Conservation (phyloP, 2,329 filamentous ascomycete genomes). For the Penicillium italicum region DNA sequence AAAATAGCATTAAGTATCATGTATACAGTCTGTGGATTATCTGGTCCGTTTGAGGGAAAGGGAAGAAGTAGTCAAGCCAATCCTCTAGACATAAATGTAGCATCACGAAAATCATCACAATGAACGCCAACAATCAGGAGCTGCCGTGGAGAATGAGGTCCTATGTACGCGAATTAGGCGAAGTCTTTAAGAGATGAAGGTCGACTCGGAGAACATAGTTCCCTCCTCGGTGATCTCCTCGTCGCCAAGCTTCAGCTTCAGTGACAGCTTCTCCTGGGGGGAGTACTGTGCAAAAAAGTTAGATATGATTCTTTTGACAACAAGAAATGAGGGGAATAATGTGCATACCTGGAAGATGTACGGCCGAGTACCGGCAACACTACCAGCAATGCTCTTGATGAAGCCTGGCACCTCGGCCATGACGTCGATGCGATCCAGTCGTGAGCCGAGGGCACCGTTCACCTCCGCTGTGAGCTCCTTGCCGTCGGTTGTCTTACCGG, state of each 20-base stretch:
- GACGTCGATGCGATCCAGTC: conserved; percentile 81
- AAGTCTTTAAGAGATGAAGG: conserved; percentile 74
- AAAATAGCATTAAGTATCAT: conserved; percentile 32
- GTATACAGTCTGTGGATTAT: conserved; percentile 28
- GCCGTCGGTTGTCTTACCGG: conserved; percentile 71
- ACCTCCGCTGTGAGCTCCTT: conserved; percentile 67
- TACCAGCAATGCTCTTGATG: conserved; percentile 88
- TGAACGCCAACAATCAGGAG: conserved; percentile 26
- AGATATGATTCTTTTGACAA: neutral
- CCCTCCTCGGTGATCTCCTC: conserved; percentile 76
- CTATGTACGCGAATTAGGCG: conserved; percentile 27
- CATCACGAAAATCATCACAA: conserved; percentile 24
- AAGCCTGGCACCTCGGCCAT: conserved; percentile 96
- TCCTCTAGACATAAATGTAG: conserved; percentile 28
- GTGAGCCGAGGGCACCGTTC: conserved; percentile 64
- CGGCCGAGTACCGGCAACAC: conserved; percentile 84
- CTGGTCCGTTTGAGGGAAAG: conserved; percentile 17
- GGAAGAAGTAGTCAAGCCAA: conserved; percentile 19
- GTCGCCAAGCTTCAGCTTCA: conserved; percentile 84
- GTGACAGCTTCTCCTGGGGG: conserved; percentile 60
- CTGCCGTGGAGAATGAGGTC: conserved; percentile 20
- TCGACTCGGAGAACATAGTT: conserved; percentile 78
- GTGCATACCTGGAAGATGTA: conserved; percentile 88
- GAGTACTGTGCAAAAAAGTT: conserved; percentile 56
- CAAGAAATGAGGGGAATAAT: neutral